Base-by-base conservation (phyloP, 2,329 filamentous ascomycete species). In the Daldinia sp. region DNA sequence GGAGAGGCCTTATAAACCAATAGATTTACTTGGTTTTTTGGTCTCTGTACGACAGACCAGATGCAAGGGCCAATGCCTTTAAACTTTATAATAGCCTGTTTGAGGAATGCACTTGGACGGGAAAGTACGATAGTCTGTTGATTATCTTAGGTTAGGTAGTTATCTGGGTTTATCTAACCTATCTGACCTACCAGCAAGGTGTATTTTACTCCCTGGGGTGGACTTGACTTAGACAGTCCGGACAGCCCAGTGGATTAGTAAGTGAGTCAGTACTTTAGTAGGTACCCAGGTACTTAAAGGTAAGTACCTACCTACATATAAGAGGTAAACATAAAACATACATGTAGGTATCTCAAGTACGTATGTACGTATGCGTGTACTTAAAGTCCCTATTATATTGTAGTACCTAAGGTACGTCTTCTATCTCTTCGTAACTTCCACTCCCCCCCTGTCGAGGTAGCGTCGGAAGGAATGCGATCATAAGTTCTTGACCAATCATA, bases 31-130 rank as follows among this genome's bases (percentile, higher is more conserved):
- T 65, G 15, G 33, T 26, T 51, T 65, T 55, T 26, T 39, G 69
- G 69, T 65, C 67, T 23, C 63, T 54, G 66, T 68, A 67, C 53
- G 67, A 69, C 66, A 67, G 69, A 63, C 69, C 68, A 67, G 42
- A 71, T 71, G 69, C 69, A 69, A 71, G 69, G 69, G 69, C 55
- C 58, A 62, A 63, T 71, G 63, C 59, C 42, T 68, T 59, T 54
- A 56, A 69, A 42, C 60, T 69, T 28, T 67, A 57, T 42, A 62
- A 69, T 69, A 69, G 69, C 69, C 69, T 69, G 69, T 67, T 71
- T 67, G 33, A 54, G 69, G 60, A 64, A 69, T 67, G 63, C 3
- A 39, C 13, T 44, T 35, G 46, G 46, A 51, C 15, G 15, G 15
- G 46, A 51, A 51, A 33, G 46, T 30, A 15, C 23, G 26, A 51